phyloP scores from a whole-genome alignment of 306 rosid genomes.

The Citrullus colocynthis region DNA sequence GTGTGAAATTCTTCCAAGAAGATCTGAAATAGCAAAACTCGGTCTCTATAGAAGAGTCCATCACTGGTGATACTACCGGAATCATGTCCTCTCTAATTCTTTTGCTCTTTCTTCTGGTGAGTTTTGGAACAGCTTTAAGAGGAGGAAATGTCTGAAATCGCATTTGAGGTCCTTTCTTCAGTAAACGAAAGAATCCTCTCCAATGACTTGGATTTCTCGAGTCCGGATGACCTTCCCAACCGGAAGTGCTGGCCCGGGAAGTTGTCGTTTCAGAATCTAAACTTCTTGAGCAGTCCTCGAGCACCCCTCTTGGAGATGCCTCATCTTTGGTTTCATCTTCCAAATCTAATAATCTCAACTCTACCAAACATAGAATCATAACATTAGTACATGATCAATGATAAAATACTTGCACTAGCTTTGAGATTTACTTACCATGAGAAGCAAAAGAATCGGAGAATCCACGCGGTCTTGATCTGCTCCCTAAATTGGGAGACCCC shows the following conservation, averaged over 20 bases:
- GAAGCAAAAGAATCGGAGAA: slow-evolving; percentile 51
- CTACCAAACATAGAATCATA: slow-evolving; percentile 16
- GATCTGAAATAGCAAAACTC: slow-evolving; percentile 56
- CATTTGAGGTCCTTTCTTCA: slow-evolving; percentile 57
- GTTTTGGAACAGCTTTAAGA: slow-evolving; percentile 37
- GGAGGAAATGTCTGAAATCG: slow-evolving; percentile 46
- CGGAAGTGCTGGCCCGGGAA: slow-evolving; percentile 59
- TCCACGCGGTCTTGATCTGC: slow-evolving; percentile 27
- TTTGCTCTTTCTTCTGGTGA: slow-evolving; percentile 64
- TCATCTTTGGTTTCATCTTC: slow-evolving; percentile 26
- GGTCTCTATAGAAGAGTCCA: slow-evolving; percentile 29
- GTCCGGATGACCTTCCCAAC: slow-evolving; percentile 29
- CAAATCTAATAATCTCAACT: slow-evolving; percentile 26
- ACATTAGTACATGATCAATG: background rate
- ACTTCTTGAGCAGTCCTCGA: slow-evolving; percentile 22
- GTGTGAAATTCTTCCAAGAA: slow-evolving; percentile 69
- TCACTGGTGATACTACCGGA: slow-evolving; percentile 34
- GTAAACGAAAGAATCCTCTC: slow-evolving; percentile 47
- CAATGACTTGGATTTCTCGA: slow-evolving; percentile 21
- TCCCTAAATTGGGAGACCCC: slow-evolving; percentile 8
- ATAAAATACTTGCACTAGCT: background rate
- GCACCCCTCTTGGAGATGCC: slow-evolving; percentile 19
- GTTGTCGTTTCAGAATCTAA: slow-evolving; percentile 36
- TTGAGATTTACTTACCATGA: slow-evolving; percentile 22
- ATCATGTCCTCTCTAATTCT: slow-evolving; percentile 50